Conservation (phyloP, 176 grass and related monocot genomes). For the sorghum (Sorghum bicolor) region Sorghum_bicolor_NCBIv3 NC_012877.2:58517501-58518000, state of each 20-base stretch:
- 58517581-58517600: not conserved
- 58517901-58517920: not conserved
- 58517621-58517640: not conserved
- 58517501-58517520: not conserved
- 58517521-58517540: not conserved
- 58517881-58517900: constrained; percentile 31
- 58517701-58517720: not conserved
- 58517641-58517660: constrained; percentile 16
- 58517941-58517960: constrained; percentile 38
- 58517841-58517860: not conserved
- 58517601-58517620: not conserved
- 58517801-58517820: not conserved
- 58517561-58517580: not conserved
- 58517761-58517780: not conserved
- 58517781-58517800: not conserved
- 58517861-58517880: not conserved
- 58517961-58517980: constrained; percentile 92
- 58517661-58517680: not conserved
- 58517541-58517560: not conserved
- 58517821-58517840: not conserved
- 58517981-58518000: constrained; percentile 66
- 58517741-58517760: not conserved
- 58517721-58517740: not conserved
- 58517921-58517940: not conserved
- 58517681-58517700: constrained; percentile 1